Conservation (phyloP, 257 asterid species). For the Solanum lycopersicoides region DNA sequence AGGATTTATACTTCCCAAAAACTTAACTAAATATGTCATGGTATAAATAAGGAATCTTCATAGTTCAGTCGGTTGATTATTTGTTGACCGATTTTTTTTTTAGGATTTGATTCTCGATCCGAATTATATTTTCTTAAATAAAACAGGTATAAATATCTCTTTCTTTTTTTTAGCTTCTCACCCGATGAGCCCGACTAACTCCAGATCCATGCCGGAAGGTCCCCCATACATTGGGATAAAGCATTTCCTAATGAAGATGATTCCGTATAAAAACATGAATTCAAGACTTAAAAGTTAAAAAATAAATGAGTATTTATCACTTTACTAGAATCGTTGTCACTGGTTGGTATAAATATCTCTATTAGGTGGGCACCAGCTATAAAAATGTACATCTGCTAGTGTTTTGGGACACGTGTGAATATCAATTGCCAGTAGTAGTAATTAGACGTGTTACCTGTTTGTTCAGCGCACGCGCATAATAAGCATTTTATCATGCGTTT, state of each 20-base stretch:
- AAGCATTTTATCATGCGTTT: conserved; percentile 5
- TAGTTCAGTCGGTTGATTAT: no score
- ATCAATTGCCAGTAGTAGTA: background rate
- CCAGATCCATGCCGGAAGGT: no score
- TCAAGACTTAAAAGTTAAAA: rapidly evolving
- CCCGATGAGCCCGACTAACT: no score
- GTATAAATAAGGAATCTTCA: no score
- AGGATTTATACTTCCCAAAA: no score
- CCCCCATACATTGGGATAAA: no score
- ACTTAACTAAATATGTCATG: no score
- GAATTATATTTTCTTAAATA: no score
- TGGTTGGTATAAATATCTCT: background rate
- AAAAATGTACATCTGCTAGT: background rate
- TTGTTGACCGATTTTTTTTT: no score
- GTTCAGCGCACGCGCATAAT: conserved; percentile 8
- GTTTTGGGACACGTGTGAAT: background rate
- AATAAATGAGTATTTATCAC: rapidly evolving
- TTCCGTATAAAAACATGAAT: rapidly evolving
- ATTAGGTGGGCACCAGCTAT: background rate
- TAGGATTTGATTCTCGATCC: no score
- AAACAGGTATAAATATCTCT: no score
- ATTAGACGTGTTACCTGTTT: background rate
- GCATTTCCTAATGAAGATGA: rapidly evolving
- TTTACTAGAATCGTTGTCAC: rapidly evolving
- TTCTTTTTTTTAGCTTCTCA: no score